Evolutionary conservation across 768 basidiomycete genomes (phyloP), one percentile per base, ranked within the genome.

Genomic region (Leccinum uliginosum): DNA sequence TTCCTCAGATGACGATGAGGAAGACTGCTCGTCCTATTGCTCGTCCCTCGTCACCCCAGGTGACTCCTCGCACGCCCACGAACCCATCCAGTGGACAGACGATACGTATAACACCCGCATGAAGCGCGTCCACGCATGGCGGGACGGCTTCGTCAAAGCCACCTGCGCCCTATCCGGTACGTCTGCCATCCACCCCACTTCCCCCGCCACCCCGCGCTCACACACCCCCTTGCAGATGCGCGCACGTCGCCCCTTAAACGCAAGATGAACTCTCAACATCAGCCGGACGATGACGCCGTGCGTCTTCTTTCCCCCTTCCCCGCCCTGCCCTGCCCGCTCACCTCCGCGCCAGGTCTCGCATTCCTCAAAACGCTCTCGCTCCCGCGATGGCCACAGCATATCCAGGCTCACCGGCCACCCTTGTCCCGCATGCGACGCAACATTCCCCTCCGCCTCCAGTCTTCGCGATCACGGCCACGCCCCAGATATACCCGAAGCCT

Each of bases 341-440:
- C 62, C 27, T 46, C 51, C 23, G 3, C 23, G 9, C 1, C 64
- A 83, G 81, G 66, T 76, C 51, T 83, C 83, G 9, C 82, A 79
- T 55, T 71, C 75, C 9, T 81, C 83, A 44, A 86, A 84, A 73
- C 79, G 83, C 54, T 83, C 84, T 29, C 80, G 82, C 50, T 78
- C 73, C 21, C 72, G 62, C 60, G 71, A 69, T 61, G 76, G 68
- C 61, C 74, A 66, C 62, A 67, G 73, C 54, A 69, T 73, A 49
- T 70, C 69, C 23, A 62, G 65, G 44, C 73, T 84, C 47, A 73
- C 76, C 35, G 77, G 78, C 50, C 82, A 84, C 66, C 79, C 86
- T 2, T 91, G 88, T 76, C 81, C 89, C 26, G 89, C 88, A 9
- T 91, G 88, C 66, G 87, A 91, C 65, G 75, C 82, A 23, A 80